These are phyloP conservation scores for Dictyostelium citrinum DNA, from an alignment of 78 protist genomes.

Conservation along the genomic window DNA sequence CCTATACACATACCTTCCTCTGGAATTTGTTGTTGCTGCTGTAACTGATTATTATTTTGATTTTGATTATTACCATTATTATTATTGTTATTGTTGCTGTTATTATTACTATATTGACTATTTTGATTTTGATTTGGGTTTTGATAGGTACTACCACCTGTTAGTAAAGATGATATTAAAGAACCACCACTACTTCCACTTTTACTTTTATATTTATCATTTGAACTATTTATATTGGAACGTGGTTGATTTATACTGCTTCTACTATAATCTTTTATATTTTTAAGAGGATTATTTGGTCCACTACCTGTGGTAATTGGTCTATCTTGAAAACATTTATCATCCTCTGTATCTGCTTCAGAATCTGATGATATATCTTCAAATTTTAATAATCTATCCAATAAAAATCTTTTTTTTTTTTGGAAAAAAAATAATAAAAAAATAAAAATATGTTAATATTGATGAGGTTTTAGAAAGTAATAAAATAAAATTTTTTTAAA, in stretches of 20 bases:
- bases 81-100: background rate
- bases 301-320: background rate
- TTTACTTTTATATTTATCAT: background rate
- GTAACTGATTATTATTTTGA: background rate
- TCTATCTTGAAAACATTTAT: background rate
- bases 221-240: background rate
- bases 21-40: background rate
- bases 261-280: background rate
- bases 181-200: background rate
- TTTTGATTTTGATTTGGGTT: background rate
- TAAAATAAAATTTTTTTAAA: background rate
- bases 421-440: background rate
- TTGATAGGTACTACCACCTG: background rate
- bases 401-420: constrained; percentile 25
- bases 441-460: background rate
- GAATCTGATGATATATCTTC: constrained; percentile 64
- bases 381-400: constrained; percentile 37
- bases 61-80: too few species aligned
- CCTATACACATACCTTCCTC: constrained; percentile 44
- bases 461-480: too few species aligned
- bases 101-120: background rate
- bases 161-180: background rate
- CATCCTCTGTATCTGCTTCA: constrained; percentile 12
- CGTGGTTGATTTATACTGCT: background rate
- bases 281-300: background rate